These are phyloP conservation scores for Aureobasidium lini DNA, from an alignment of 2,329 filamentous ascomycete species.

Conservation along the genomic window DNA sequence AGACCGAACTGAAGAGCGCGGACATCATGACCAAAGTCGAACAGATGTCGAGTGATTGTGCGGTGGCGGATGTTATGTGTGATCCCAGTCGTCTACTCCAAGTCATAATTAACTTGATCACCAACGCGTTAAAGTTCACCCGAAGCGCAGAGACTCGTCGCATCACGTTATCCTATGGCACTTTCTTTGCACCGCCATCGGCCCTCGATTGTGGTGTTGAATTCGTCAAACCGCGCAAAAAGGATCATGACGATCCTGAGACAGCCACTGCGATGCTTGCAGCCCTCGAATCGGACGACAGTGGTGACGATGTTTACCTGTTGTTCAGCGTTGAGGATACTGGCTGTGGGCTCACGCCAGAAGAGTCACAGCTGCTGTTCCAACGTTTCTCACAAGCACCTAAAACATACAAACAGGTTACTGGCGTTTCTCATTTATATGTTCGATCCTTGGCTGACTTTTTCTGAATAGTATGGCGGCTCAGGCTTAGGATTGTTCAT, in stretches of 20 bases:
- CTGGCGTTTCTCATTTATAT: too few species aligned
- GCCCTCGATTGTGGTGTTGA: slow-evolving; percentile 26
- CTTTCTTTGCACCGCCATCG: slow-evolving; percentile 24
- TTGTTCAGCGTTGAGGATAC: slow-evolving; percentile 31
- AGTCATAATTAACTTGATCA: slow-evolving; percentile 23
- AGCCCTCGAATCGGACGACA: slow-evolving; percentile 25
- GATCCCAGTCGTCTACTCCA: slow-evolving; percentile 22
- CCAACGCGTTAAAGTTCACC: slow-evolving; percentile 24
- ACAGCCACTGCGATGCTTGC: neutral
- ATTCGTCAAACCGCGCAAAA: slow-evolving; percentile 24
- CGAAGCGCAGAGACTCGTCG: slow-evolving; percentile 22
- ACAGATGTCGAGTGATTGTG: slow-evolving; percentile 24
- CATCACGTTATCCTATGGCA: slow-evolving; percentile 34
- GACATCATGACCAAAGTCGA: slow-evolving; percentile 19
- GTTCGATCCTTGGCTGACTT: too few species aligned
- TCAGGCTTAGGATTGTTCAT: slow-evolving; percentile 63
- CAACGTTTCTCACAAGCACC: slow-evolving; percentile 54
- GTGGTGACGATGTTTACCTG: slow-evolving; percentile 30
- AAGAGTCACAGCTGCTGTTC: slow-evolving; percentile 45
- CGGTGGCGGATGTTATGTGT: slow-evolving; percentile 22
- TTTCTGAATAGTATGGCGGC: slow-evolving; percentile 60
- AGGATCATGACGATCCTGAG: neutral
- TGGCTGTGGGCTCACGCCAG: slow-evolving; percentile 28
- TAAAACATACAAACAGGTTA: too few species aligned
- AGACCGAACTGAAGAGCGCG: slow-evolving; percentile 23